These are phyloP conservation scores for Penicillium malachiteum DNA, from an alignment of 495 filamentous ascomycete genomes.

Conservation along the genomic window DNA sequence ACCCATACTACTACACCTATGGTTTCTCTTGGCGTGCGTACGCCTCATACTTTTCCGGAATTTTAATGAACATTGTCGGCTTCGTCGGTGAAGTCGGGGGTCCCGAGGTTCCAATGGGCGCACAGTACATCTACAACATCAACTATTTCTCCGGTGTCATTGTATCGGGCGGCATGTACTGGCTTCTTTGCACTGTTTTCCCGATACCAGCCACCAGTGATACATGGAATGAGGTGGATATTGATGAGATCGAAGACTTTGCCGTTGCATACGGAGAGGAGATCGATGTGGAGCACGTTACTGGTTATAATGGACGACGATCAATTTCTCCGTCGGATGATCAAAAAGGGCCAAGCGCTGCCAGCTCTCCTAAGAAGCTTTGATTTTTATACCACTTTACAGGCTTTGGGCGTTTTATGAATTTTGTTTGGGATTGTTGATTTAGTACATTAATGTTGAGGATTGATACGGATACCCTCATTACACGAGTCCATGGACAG, in stretches of 20 bases:
- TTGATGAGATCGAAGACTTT: slow-evolving; percentile 45
- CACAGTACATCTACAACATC: slow-evolving; percentile 83
- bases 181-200: slow-evolving; percentile 60
- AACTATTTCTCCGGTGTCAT: slow-evolving; percentile 88
- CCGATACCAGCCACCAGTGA: slow-evolving; percentile 74
- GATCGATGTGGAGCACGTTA: slow-evolving; percentile 26
- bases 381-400: not conserved
- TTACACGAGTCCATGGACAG: not conserved
- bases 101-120: slow-evolving; percentile 67
- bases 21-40: slow-evolving; percentile 86
- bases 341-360: slow-evolving; percentile 18
- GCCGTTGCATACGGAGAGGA: slow-evolving; percentile 43
- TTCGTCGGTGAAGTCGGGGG: slow-evolving; percentile 79
- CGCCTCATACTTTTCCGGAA: slow-evolving; percentile 77
- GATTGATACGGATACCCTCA: not conserved
- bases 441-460: not conserved
- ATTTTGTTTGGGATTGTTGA: not conserved
- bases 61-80: slow-evolving; percentile 89
- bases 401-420: not conserved
- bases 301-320: slow-evolving; percentile 3
- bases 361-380: slow-evolving; percentile 11
- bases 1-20: slow-evolving; percentile 69
- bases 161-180: slow-evolving; percentile 69
- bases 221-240: slow-evolving; percentile 78
- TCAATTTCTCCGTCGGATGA: slow-evolving; percentile 17